Base-by-base conservation (phyloP, 306 rosid species). In the Dryas drummondii region DNA sequence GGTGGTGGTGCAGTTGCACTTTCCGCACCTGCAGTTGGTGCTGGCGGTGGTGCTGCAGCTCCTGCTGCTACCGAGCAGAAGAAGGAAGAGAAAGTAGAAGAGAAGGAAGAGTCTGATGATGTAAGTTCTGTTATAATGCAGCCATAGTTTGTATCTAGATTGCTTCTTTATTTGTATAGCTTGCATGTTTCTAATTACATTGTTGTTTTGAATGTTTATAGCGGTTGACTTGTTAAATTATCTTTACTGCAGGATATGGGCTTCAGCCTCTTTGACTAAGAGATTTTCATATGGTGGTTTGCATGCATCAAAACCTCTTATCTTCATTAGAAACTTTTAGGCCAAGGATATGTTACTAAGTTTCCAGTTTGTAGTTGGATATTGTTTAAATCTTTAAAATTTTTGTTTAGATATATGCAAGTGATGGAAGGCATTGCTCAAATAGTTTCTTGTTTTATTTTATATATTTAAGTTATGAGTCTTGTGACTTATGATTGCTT, bases 21-120 rank as follows among this genome's bases (percentile, higher is more conserved):
- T 5, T 71, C 89, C 13, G 84, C 88, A 8, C 60, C 93, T 6
- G 75, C 82, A 9, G 66, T 62, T 0, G 68, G 19, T 0, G 89
- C 76, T 15, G 76, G n/a, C n/a, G n/a, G n/a, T n/a, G n/a, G 76
- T 11, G 78, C 46, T 59, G 87, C 76, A 15, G 82, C 80, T 14
- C 86, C 86, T 0, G 87, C 93, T 12, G 86, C 91, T 62, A 88
- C 90, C 0, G 97, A 85, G 81, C 80, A 88, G 0, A 91, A 91
- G 87, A 88, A 88, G 49, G 93, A 91, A 7, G 87, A 91, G 91
- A 91, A 91, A 79, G 91, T 74, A 0, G 97, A 91, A 82, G 93
- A 87, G 81, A 91, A 91, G 72, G 93, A 88, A 50, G 97, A 91
- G 71, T 85, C 93, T 0, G 97, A 91, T 68, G 97, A 91, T 15